Conservation (phyloP, 2,329 filamentous ascomycete genomes). For the Hymenoscyphus repandus region DNA sequence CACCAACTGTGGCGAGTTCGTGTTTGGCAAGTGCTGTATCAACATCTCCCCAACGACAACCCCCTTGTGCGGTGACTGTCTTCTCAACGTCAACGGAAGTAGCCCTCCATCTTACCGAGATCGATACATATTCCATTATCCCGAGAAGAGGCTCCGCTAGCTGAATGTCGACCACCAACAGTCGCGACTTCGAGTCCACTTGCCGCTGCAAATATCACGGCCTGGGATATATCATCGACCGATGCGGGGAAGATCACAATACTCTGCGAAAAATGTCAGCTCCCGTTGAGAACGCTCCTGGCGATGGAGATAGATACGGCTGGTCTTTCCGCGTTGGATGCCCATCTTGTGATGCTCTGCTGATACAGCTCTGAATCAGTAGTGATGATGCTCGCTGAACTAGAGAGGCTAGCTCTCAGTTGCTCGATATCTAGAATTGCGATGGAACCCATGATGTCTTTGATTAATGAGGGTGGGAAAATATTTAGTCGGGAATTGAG, state of each 20-base stretch:
- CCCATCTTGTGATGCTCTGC: constrained; percentile 20
- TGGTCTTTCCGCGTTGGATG: constrained; percentile 16
- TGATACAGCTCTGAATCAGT: constrained; percentile 15
- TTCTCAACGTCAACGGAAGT: constrained; percentile 12
- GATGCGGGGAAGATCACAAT: constrained; percentile 18
- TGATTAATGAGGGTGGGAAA: too few species aligned
- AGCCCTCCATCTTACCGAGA: constrained; percentile 17
- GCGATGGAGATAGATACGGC: constrained; percentile 15
- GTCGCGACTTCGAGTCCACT: constrained; percentile 16
- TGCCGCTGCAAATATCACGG: constrained; percentile 13
- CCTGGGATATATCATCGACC: constrained; percentile 14
- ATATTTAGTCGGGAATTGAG: too few species aligned
- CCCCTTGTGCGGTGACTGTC: constrained; percentile 19
- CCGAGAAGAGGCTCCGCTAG: constrained; percentile 18
- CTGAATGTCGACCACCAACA: constrained; percentile 17
- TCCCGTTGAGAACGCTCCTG: background rate
- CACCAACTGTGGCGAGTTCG: constrained; percentile 21
- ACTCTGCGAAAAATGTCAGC: constrained; percentile 10
- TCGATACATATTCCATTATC: constrained; percentile 22
- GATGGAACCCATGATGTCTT: constrained; percentile 6
- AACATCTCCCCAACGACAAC: constrained; percentile 23
- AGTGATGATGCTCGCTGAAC: constrained; percentile 10
- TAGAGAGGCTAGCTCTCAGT: constrained; percentile 2
- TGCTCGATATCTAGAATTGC: background rate
- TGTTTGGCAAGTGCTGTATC: constrained; percentile 16